Evolutionary conservation across 1,284 basidiomycete species (phyloP).

Genomic region (Golubevia pallescens): DNA sequence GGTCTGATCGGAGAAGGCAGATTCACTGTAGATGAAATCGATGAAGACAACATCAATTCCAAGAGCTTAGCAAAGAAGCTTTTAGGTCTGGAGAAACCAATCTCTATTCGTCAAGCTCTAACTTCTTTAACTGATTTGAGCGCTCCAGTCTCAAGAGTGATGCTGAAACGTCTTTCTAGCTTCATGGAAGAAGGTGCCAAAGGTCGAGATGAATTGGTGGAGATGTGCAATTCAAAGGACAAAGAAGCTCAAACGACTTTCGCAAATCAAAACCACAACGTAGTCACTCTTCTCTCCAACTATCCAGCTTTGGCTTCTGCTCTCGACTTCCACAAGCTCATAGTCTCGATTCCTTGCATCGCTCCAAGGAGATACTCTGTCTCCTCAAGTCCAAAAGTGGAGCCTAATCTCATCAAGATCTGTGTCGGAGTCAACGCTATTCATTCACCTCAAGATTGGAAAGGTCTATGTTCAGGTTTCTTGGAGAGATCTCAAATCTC

Average conservation of each 20-base stretch:
- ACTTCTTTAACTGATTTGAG: not conserved
- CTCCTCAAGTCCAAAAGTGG: too few species aligned
- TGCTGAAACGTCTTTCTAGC: not conserved
- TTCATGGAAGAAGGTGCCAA: not conserved
- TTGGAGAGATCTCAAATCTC: not conserved
- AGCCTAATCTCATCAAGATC: too few species aligned
- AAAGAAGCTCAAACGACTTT: not conserved
- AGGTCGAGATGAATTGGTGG: not conserved
- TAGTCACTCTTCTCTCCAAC: not conserved
- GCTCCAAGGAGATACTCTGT: too few species aligned
- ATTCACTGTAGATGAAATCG: not conserved
- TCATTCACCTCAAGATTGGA: not conserved
- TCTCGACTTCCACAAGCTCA: too few species aligned
- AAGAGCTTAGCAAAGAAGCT: not conserved
- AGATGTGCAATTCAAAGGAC: not conserved
- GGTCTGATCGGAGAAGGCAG: not conserved
- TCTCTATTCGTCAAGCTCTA: not conserved
- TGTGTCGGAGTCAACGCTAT: too few species aligned
- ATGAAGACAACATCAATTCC: not conserved
- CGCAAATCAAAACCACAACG: not conserved
- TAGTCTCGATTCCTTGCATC: too few species aligned
- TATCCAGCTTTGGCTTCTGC: not conserved
- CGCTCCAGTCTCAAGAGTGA: not conserved
- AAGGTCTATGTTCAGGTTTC: not conserved
- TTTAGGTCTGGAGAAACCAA: not conserved